These are phyloP conservation scores for Cryptococcus maquisensis DNA, from an alignment of 1,284 basidiomycete species.

Conservation along the genomic window DNA sequence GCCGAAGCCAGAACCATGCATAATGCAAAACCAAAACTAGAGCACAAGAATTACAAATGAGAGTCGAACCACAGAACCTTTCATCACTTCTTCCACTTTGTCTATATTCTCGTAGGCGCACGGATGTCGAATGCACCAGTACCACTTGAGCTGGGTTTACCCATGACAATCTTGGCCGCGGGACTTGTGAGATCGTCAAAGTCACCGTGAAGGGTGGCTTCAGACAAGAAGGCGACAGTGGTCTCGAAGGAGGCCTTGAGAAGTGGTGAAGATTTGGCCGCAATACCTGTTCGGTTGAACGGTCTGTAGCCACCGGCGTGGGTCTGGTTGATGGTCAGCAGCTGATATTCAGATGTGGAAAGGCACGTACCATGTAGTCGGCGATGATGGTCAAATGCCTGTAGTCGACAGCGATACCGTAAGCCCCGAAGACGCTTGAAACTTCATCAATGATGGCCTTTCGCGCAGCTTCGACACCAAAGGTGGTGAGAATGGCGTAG, in stretches of 20 bases:
- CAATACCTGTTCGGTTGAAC: slow-evolving; percentile 94
- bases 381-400: slow-evolving; percentile 96
- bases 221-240: slow-evolving; percentile 90
- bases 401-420: slow-evolving; percentile 93
- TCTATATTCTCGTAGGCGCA: slow-evolving; percentile 29
- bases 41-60: not conserved
- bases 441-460: slow-evolving; percentile 83
- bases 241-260: slow-evolving; percentile 98
- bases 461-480: slow-evolving; percentile 96
- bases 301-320: slow-evolving; percentile 96
- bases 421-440: slow-evolving; percentile 88
- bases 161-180: slow-evolving; percentile 80
- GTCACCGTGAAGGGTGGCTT: slow-evolving; percentile 90
- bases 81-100: not conserved
- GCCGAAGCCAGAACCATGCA: slow-evolving; percentile 2
- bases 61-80: no score
- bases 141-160: slow-evolving; percentile 73
- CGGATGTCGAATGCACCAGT: slow-evolving; percentile 77
- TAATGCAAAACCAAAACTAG: not conserved
- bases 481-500: slow-evolving; percentile 83
- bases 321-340: slow-evolving; percentile 57
- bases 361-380: slow-evolving; percentile 84
- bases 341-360: not conserved
- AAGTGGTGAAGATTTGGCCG: slow-evolving; percentile 83
- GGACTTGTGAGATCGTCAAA: slow-evolving; percentile 87